Evolutionary conservation across 2,329 filamentous ascomycete species (phyloP).

Genomic region (Fusarium robinianum): DNA sequence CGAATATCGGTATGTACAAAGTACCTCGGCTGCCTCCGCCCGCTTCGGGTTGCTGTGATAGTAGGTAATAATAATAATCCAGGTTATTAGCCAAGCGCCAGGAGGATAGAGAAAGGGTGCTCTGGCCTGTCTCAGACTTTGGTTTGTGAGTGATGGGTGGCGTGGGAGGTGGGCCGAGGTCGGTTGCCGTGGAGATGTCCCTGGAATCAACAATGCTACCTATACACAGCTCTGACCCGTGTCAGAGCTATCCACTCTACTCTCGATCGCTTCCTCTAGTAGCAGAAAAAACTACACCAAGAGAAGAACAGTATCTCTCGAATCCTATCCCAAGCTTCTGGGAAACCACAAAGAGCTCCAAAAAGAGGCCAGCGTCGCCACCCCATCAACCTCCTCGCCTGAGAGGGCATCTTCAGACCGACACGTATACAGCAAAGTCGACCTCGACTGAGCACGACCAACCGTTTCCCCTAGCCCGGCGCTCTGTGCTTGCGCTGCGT

Average conservation of each 20-base stretch:
- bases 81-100: too few species aligned
- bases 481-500: slow-evolving; percentile 81
- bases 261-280: slow-evolving; percentile 31
- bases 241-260: slow-evolving; percentile 33
- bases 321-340: slow-evolving; percentile 10
- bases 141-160: too few species aligned
- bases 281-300: slow-evolving; percentile 25
- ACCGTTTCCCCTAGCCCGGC: slow-evolving; percentile 65
- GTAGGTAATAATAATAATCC: too few species aligned
- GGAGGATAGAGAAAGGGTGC: too few species aligned
- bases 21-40: too few species aligned
- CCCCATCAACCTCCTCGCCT: slow-evolving; percentile 35
- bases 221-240: too few species aligned
- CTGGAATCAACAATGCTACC: too few species aligned
- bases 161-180: too few species aligned
- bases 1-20: too few species aligned
- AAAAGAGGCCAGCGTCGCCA: slow-evolving; percentile 25
- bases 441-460: slow-evolving; percentile 55
- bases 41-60: too few species aligned
- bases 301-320: slow-evolving; percentile 14
- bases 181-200: too few species aligned
- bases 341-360: slow-evolving; percentile 19
- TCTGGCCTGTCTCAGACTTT: too few species aligned
- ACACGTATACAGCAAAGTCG: slow-evolving; percentile 43
- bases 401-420: slow-evolving; percentile 39